These are phyloP conservation scores for Dillenia turbinata DNA, from an alignment of 164 flowering plant genomes.

Conservation along the genomic window DNA sequence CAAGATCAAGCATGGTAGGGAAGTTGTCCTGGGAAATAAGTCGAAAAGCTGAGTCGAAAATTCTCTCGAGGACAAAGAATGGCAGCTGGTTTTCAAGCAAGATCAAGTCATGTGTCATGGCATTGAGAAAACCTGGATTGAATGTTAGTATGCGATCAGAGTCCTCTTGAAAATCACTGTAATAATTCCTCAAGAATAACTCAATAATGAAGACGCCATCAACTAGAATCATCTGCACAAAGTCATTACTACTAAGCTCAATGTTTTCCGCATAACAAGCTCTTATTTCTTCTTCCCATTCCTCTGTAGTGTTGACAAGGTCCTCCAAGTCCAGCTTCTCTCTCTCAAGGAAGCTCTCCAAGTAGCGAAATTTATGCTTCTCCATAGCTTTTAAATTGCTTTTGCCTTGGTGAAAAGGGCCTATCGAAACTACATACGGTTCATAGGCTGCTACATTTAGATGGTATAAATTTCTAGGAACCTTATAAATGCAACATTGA, in stretches of 20 bases:
- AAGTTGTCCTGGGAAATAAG: no score
- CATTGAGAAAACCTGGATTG: slow-evolving; percentile 7
- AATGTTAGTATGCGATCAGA: neutral
- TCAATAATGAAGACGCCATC: slow-evolving; percentile 15
- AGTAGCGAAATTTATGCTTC: slow-evolving; percentile 12
- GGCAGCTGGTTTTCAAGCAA: slow-evolving; percentile 27
- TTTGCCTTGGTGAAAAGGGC: slow-evolving; percentile 18
- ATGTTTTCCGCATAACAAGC: slow-evolving; percentile 10
- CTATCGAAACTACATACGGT: slow-evolving; percentile 22
- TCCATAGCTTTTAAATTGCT: slow-evolving; percentile 13
- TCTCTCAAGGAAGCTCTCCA: neutral
- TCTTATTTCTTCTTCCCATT: slow-evolving; percentile 5
- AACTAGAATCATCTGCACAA: slow-evolving; percentile 12
- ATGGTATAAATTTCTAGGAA: slow-evolving; percentile 9
- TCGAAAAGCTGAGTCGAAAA: no score
- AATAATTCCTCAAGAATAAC: neutral
- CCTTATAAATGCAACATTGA: slow-evolving; percentile 17
- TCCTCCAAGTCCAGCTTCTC: neutral
- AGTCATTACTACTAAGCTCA: slow-evolving; percentile 5
- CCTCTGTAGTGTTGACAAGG: neutral
- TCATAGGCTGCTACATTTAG: slow-evolving; percentile 15
- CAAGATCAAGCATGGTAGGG: no score
- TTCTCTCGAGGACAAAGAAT: slow-evolving; percentile 10
- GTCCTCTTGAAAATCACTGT: neutral
- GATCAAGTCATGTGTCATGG: slow-evolving; percentile 8